Base-by-base conservation (phyloP, 345 rosid genomes). In the Populus ilicifolia region DNA sequence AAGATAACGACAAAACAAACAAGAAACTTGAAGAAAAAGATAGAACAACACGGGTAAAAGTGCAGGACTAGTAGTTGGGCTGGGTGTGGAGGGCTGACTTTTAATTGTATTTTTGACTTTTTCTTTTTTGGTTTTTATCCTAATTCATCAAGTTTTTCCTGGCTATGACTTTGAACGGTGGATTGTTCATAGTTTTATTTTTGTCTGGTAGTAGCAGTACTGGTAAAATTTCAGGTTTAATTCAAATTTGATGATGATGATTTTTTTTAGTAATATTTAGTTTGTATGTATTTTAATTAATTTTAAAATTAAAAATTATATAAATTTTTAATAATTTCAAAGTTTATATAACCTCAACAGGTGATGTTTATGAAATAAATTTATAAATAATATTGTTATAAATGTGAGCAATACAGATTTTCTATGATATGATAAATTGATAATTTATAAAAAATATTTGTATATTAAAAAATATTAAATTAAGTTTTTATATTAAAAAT, bases 301-400 rank as follows among this genome's bases (percentile, higher is more conserved):
- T 33, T 33, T 33, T 33, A 4, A 33, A 33, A 0, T 4, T 33
- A 33, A 33, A 4, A 33, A 33, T 0, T 0, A 33, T 33, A 33
- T 33, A 33, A 33, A 0, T 33, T 0, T 33, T 0, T 4, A 33
- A 33, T 33, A 33, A 33, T 33, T 0, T 33, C 4, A 33, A 33
- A 33, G 0, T 33, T 33, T 33, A 33, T 33, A 33, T 3, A 33
- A 33, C 0, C 0, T 0, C 0, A 33, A 4, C 0, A 0, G 0
- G 0, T 33, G 0, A 33, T 4, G 0, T 4, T 0, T 33, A 4
- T 0, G 0, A 4, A 33, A 4, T 0, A 33, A 4, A 33, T 0
- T 33, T 27, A 27, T 27, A 27, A 27, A 27, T 27, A 27, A 27
- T 27, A 1, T 27, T 27, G 7, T 16, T 0, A 48, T 48, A 13